phyloP scores from a whole-genome alignment of 164 flowering plant species.

The Magnolia officinalis region DNA sequence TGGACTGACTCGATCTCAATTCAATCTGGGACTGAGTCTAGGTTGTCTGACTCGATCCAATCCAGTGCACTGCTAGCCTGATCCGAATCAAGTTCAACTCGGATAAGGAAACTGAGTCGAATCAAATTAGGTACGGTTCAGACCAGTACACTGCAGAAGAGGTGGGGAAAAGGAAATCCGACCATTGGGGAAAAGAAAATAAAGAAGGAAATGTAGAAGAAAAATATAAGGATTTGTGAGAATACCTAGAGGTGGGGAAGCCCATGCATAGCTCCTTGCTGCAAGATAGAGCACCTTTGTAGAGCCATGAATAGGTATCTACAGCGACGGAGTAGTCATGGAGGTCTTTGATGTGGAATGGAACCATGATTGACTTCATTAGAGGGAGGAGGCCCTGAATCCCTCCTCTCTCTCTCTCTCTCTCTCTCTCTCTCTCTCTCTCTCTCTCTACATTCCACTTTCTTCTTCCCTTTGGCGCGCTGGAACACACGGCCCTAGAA shows the following conservation, averaged over 20 bases:
- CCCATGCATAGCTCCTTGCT: conserved; percentile 85
- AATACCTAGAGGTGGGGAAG: conserved; percentile 68
- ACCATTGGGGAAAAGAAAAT: not conserved
- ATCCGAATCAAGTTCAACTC: too few relatives aligned
- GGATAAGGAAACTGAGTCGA: too few relatives aligned
- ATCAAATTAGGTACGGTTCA: too few relatives aligned
- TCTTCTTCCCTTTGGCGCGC: too few relatives aligned
- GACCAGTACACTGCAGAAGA: not conserved
- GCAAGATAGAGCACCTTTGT: conserved; percentile 93
- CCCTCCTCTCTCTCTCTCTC: conserved; percentile 47
- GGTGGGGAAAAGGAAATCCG: not conserved
- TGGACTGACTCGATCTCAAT: too few relatives aligned
- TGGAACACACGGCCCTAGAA: too few relatives aligned
- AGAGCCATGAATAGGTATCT: conserved; percentile 98
- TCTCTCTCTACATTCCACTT: not conserved
- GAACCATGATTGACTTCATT: conserved; percentile 80
- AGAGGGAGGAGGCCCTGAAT: conserved; percentile 87
- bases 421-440: not conserved
- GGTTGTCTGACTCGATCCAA: too few relatives aligned
- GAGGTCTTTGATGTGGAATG: conserved; percentile 75
- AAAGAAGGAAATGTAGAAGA: not conserved
- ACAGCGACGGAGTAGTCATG: conserved; percentile 72
- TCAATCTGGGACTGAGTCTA: too few relatives aligned
- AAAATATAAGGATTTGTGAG: conserved; percentile 1
- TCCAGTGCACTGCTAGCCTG: too few relatives aligned